Evolutionary conservation across 1,284 basidiomycete genomes (phyloP).

Genomic region (Sporisorium scitamineum): DNA sequence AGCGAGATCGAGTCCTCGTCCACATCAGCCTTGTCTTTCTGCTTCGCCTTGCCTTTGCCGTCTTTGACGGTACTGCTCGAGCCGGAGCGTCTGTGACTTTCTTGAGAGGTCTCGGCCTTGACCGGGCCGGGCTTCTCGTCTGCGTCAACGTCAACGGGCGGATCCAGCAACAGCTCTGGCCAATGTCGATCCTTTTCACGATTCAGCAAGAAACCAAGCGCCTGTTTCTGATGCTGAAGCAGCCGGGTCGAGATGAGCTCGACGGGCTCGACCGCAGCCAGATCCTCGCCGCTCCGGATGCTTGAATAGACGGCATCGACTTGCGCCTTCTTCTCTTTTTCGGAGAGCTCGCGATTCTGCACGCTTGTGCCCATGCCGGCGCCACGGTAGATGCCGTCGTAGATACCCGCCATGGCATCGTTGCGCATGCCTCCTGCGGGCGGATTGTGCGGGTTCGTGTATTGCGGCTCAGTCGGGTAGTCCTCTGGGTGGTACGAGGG

Average conservation of each 20-base stretch:
- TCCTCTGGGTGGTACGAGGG: slow-evolving; percentile 74
- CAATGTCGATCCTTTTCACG: slow-evolving; percentile 74
- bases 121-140: slow-evolving; percentile 1
- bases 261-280: slow-evolving; percentile 82
- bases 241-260: slow-evolving; percentile 87
- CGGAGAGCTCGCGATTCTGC: slow-evolving; percentile 65
- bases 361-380: slow-evolving; percentile 36
- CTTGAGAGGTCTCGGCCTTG: slow-evolving; percentile 9
- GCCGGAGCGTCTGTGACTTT: background rate
- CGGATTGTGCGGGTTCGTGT: slow-evolving; percentile 82
- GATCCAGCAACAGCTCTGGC: slow-evolving; percentile 47
- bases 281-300: slow-evolving; percentile 85
- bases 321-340: slow-evolving; percentile 91
- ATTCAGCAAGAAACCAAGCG: slow-evolving; percentile 93
- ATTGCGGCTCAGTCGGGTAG: slow-evolving; percentile 76
- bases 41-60: slow-evolving; percentile 9
- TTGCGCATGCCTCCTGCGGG: slow-evolving; percentile 33
- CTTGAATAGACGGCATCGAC: slow-evolving; percentile 93
- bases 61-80: background rate
- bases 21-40: background rate
- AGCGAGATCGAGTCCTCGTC: slow-evolving; percentile 76
- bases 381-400: slow-evolving; percentile 70
- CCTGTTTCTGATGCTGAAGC: slow-evolving; percentile 98
- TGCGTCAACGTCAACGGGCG: slow-evolving; percentile 3
- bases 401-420: slow-evolving; percentile 17